phyloP scores from a whole-genome alignment of 495 filamentous ascomycete species.

The Lasiosphaeriaceae sp. region DNA sequence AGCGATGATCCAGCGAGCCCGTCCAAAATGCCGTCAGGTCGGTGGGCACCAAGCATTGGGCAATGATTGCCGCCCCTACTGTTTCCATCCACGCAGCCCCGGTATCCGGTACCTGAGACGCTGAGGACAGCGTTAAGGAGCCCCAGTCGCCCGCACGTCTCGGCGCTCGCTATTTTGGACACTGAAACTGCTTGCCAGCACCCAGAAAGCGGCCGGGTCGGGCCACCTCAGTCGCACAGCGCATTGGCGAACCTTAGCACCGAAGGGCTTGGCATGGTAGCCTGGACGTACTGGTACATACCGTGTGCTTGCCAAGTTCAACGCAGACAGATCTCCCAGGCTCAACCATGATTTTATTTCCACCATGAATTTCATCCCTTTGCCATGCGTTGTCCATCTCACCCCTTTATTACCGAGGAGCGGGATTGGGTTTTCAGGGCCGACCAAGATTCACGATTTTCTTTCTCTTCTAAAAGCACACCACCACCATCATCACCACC shows the following conservation, averaged over 20 bases:
- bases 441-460: neutral
- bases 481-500: too few relatives aligned
- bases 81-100: constrained; percentile 9
- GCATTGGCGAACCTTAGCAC: too few relatives aligned
- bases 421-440: neutral
- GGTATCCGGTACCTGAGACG: constrained; percentile 2
- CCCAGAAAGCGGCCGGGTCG: neutral
- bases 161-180: neutral
- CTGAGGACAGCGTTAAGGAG: neutral
- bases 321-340: neutral
- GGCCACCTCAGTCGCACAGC: neutral
- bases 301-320: neutral
- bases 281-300: neutral
- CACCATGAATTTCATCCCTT: neutral
- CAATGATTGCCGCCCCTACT: too few relatives aligned
- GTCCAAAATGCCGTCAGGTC: constrained; percentile 9
- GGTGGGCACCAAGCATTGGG: neutral
- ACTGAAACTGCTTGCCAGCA: neutral
- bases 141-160: neutral
- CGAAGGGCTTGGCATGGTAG: neutral
- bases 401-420: neutral
- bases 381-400: constrained; percentile 1
- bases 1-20: neutral
- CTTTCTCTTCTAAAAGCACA: too few relatives aligned
- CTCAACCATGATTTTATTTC: neutral